Evolutionary conservation across 495 filamentous ascomycete genomes (phyloP), one percentile per base, ranked within the genome.

Genomic region (Bombardia bombarda): DNA sequence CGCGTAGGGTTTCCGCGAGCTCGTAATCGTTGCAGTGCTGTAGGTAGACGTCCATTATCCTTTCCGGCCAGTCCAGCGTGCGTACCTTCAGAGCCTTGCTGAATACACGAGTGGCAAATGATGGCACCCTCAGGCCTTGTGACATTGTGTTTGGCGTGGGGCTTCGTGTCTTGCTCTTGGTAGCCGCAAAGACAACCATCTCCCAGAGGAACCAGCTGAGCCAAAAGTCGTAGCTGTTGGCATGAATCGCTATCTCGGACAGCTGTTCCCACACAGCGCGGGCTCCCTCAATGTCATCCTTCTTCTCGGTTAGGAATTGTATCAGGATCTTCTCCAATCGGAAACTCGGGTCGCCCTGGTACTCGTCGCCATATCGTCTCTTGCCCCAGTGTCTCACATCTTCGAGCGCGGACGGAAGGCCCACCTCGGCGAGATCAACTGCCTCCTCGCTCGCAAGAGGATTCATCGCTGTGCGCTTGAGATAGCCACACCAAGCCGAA

Each of bases 271-370:
- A 97, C 12, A 83, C 77, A 23, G 73, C 70, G 21, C 90, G 77
- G 6, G 90, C 74, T 2, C 65, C 65, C 14, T 73, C 65, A n/a
- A 70, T 58, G 38, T 82, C 80, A 16, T 82, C 78, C 39, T 74
- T 66, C 44, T 81, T 82, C 58, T 93, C 84, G 14, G 79, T 87
- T 31, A 93, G 69, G 58, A 84, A 93, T 55, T 94, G 90, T 55
- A 95, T 93, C 44, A 90, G 81, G 38, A 95, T 90, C 26, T 86
- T 81, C 58, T 95, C 88, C 12, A 98, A 70, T 4, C 90, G 84
- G 53, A 86, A 95, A 32, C 82, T 70, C 4, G 87, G 87, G 56
- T 96, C 92, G 21, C 88, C 87, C 52, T 83, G 74, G 55, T 86
- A 94, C 1, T 56, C 56, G 10, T 82, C 76, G 32, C 84, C 86